Conservation (phyloP, 2,329 filamentous ascomycete genomes). For the Penicillium carneum region DNA sequence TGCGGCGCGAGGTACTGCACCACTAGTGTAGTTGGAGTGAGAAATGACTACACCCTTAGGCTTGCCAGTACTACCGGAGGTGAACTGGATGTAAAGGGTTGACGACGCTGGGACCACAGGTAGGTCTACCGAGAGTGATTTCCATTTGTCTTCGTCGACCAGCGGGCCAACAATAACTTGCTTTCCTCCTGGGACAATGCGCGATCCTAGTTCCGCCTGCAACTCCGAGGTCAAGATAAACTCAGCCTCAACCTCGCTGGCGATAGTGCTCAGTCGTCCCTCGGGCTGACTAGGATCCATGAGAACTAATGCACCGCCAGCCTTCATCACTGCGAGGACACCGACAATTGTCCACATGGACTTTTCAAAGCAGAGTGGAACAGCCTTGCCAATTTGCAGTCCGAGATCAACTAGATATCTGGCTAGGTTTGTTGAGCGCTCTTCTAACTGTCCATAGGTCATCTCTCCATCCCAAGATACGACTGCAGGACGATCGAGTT, state of each 20-base stretch:
- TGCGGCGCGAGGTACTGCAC: conserved; percentile 56
- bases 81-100: conserved; percentile 60
- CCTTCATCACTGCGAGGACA: conserved; percentile 20
- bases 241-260: conserved; percentile 12
- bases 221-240: conserved; percentile 23
- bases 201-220: conserved; percentile 7
- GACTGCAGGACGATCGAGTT: conserved; percentile 13
- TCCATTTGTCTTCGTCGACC: not conserved
- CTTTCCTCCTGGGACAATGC: conserved; percentile 12
- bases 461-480: conserved; percentile 21
- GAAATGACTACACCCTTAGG: conserved; percentile 65
- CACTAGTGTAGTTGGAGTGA: conserved; percentile 62
- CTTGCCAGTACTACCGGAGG: conserved; percentile 58
- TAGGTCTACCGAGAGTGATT: not conserved
- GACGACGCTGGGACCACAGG: conserved; percentile 7
- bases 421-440: conserved; percentile 38
- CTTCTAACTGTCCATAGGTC: conserved; percentile 21
- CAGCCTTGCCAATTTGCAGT: conserved; percentile 28
- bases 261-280: conserved; percentile 24
- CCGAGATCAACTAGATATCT: conserved; percentile 39
- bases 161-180: conserved; percentile 7
- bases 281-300: conserved; percentile 19
- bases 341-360: conserved; percentile 20
- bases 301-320: conserved; percentile 18
- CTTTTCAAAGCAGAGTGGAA: conserved; percentile 21